Percentiles rank a stretch among this genome's conserved stretches.
phyloP scores from a whole-genome alignment of 495 filamentous ascomycete genomes.

The Trichocladium uniseriatum region DNA sequence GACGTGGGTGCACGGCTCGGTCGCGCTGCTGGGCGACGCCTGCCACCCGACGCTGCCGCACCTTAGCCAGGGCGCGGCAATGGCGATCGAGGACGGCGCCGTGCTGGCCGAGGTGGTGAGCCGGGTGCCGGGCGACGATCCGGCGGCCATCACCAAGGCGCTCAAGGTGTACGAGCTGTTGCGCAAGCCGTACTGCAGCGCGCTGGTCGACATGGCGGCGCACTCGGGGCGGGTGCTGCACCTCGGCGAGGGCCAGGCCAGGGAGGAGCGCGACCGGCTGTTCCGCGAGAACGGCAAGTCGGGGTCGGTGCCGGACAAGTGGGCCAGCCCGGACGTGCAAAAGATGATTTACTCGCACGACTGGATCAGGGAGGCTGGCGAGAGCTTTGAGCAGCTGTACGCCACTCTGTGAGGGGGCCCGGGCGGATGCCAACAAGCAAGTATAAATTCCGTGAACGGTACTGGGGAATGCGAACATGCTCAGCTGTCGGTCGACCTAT shows the following conservation, averaged over 20 bases:
- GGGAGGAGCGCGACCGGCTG: conserved; percentile 64
- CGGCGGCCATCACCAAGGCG: conserved; percentile 52
- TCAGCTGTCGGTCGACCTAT: neutral
- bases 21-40: conserved; percentile 69
- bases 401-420: conserved; percentile 26
- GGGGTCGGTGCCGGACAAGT: conserved; percentile 59
- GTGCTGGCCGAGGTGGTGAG: conserved; percentile 59
- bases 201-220: conserved; percentile 62
- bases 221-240: conserved; percentile 58
- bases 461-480: neutral
- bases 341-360: conserved; percentile 67
- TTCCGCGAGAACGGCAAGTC: conserved; percentile 56
- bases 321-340: conserved; percentile 68
- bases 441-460: too few relatives aligned
- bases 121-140: conserved; percentile 38
- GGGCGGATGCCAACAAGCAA: too few relatives aligned
- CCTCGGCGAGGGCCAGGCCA: conserved; percentile 63
- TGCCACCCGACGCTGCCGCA: conserved; percentile 75
- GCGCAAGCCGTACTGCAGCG: conserved; percentile 59
- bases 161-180: conserved; percentile 64
- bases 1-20: conserved; percentile 57
- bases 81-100: conserved; percentile 73
- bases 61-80: conserved; percentile 71
- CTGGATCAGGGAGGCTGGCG: conserved; percentile 50
- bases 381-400: conserved; percentile 53